Evolutionary conservation across 2,329 filamentous ascomycete species (phyloP), one percentile per base, ranked within the genome.

Genomic region (Fragosphaeria purpurea): DNA sequence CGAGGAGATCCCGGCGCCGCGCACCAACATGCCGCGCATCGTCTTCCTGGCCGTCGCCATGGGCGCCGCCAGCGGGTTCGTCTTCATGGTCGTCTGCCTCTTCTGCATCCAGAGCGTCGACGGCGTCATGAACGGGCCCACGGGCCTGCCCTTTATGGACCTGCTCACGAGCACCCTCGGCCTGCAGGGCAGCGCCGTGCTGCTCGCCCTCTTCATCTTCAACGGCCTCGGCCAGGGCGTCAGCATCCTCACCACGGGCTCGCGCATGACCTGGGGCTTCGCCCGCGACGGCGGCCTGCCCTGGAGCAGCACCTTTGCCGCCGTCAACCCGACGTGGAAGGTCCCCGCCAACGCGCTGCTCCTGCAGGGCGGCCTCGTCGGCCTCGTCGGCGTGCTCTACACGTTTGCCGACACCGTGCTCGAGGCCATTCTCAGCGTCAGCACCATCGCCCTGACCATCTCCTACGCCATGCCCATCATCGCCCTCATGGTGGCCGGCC

Each of bases 371-470:
- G 48, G n/a, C 40, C 47, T 53, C 2, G 45, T 55, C 30, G 46
- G 53, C 30, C 34, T 56, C 35, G 50, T 53, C 35, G 51, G 53
- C 22, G 47, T 55, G 11, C 46, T 81, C 0, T 79, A 79, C 55
- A 68, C 75, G 1, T 79, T 78, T 51, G 68, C 76, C 43, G 69
- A 68, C 45, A 75, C 75, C 0, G 75, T 77, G 0, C 67, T 79
- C 10, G 65, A 73, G 41, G 75, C 76, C 12, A 73, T 79, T 45
- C 63, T 78, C 22, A 74, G 72, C 55, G 75, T 78, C 54, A 76
- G 74, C 63, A 78, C 75, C 9, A 77, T 79, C 50, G 74, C 75
- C 1, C 65, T 79, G 1, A 79, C 75, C 2, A 67, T 79, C 4
- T 79, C 70, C 5, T 73, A 72, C 58, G 68, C 62, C 5, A 62